These are phyloP conservation scores for Candida koratica DNA, from an alignment of 805 yeast species.

Conservation along the genomic window DNA sequence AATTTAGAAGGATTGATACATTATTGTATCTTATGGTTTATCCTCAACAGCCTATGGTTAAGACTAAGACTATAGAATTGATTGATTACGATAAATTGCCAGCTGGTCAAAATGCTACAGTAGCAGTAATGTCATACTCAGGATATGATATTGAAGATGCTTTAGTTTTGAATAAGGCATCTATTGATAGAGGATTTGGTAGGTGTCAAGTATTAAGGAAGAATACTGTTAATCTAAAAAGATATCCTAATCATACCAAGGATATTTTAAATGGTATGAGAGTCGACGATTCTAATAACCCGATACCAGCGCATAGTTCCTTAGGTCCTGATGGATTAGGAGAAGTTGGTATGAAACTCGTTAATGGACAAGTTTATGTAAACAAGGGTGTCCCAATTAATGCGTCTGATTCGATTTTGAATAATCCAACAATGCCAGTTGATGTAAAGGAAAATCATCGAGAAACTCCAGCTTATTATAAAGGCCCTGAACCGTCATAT, in stretches of 20 bases:
- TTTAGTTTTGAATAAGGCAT: constrained; percentile 85
- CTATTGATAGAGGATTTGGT: constrained; percentile 95
- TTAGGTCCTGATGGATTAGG: constrained; percentile 95
- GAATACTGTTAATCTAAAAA: constrained; percentile 82
- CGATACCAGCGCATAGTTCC: constrained; percentile 81
- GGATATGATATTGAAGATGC: constrained; percentile 99
- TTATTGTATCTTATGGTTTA: constrained; percentile 92
- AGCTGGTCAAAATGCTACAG: constrained; percentile 98
- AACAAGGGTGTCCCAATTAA: constrained; percentile 91
- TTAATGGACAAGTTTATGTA: constrained; percentile 89
- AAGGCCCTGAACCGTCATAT: constrained; percentile 93
- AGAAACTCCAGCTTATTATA: constrained; percentile 87
- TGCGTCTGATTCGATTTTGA: constrained; percentile 62
- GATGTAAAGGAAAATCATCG: constrained; percentile 46
- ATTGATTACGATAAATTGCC: constrained; percentile 95
- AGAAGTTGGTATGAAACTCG: constrained; percentile 88
- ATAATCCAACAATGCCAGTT: constrained; percentile 13
- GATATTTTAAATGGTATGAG: constrained; percentile 92
- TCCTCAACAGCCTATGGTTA: constrained; percentile 99
- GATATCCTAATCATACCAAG: constrained; percentile 90
- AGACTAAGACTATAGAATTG: constrained; percentile 92
- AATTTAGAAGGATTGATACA: constrained; percentile 92
- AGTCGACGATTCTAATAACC: constrained; percentile 73
- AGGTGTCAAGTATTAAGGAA: constrained; percentile 94
- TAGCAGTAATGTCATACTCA: constrained; percentile 98